Base-by-base conservation (phyloP, 1,284 basidiomycete species). In the Lignosus rhinocerotis region DNA sequence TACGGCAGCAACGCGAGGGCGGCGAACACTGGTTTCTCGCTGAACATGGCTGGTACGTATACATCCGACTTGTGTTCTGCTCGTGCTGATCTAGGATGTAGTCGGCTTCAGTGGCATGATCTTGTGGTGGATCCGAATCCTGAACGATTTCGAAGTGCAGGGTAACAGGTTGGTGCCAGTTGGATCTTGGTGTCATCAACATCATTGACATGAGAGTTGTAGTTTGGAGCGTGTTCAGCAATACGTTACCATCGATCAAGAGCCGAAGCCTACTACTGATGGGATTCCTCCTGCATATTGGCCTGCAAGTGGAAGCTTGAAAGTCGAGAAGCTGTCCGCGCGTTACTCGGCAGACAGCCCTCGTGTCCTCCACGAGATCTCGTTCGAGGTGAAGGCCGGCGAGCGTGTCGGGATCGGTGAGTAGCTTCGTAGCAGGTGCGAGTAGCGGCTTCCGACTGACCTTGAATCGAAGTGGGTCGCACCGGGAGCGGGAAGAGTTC, bases 191-290 rank as follows among this genome's bases (percentile, higher is more conserved):
- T 31, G 25, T 32, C 25, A 30, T 12, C 16, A 11, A 11, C 44
- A 10, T 30, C 10, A 25, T 7, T 56, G 44, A 58, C 39, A 14
- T 16, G 25, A 1, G 7, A 17, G 17, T 14, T 31, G 6, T 42
- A 66, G 66, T 36, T 54, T 70, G 58, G 69, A 70, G 51, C 64
- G 69, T 41, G 86, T 93, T 53, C 82, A 89, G 68, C 82, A 82
- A 25, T 93, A 92, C 68, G 72, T 90, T 47, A 72, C 78, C n/a
- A 90, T 91, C 53, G 88, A 90, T 56, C 88, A 92, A 68, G 91
- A 93, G 68, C 80, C 81, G 1, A 75, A 78, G 58, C 67, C 81
- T 0, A 78, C 78, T 0, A 66, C 72, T 21, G 68, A 72, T 7
- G 84, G 84, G 7, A 73, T 78, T 44, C 90, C 90, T 19, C 88